Evolutionary conservation across 371 early-diverging fungal species (phyloP).

Genomic region (Encephalitozoon cuniculi): DNA sequence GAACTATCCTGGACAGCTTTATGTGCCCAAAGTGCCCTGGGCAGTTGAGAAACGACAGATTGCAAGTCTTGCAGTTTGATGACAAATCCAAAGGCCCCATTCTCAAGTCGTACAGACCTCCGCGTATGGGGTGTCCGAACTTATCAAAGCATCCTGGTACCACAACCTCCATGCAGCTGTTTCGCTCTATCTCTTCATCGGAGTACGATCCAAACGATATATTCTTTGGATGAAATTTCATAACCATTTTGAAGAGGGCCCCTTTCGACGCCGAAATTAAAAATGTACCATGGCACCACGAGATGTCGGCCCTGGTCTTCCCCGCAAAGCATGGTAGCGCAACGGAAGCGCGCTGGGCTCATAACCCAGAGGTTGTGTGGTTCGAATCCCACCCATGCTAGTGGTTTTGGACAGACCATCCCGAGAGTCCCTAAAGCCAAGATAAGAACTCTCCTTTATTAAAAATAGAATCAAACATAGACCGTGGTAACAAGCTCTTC

Average conservation of each 20-base stretch:
- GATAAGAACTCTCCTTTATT: neutral
- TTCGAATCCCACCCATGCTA: constrained; percentile 62
- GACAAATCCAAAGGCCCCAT: constrained; percentile 80
- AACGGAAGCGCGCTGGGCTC: constrained; percentile 64
- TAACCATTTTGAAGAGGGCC: constrained; percentile 8
- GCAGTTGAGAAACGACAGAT: constrained; percentile 45
- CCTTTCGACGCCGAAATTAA: neutral
- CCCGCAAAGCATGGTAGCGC: constrained; percentile 60
- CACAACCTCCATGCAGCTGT: constrained; percentile 81
- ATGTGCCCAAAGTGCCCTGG: constrained; percentile 62
- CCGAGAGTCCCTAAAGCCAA: neutral
- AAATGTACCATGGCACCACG: neutral
- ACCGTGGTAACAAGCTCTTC: neutral
- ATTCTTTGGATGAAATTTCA: constrained; percentile 21
- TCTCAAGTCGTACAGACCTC: constrained; percentile 85
- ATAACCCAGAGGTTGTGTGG: constrained; percentile 63
- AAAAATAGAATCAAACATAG: neutral
- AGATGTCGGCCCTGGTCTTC: neutral
- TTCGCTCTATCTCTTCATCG: constrained; percentile 76
- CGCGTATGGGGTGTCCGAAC: constrained; percentile 75
- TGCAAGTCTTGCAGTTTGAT: constrained; percentile 61
- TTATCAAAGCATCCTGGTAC: constrained; percentile 79
- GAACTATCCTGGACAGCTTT: constrained; percentile 39
- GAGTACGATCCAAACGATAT: constrained; percentile 66
- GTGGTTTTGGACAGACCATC: neutral